Conservation (phyloP, 2,329 filamentous ascomycete species). For the Colletotrichum noveboracense region DNA sequence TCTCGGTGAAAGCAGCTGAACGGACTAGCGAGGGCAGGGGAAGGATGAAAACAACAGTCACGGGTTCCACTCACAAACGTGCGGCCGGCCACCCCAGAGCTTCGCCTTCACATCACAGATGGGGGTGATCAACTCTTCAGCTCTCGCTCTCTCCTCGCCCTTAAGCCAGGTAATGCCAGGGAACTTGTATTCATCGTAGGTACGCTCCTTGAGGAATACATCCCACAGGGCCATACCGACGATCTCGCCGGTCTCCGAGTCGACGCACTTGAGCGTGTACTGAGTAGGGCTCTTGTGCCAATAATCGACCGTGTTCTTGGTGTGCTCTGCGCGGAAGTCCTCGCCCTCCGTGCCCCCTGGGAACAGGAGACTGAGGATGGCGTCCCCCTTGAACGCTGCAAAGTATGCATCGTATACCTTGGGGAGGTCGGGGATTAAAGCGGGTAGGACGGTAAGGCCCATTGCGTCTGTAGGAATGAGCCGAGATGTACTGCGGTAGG, state of each 20-base stretch:
- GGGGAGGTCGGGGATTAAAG: slow-evolving; percentile 50
- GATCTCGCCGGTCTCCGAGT: slow-evolving; percentile 45
- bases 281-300: slow-evolving; percentile 43
- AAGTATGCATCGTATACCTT: slow-evolving; percentile 54
- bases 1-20: not conserved
- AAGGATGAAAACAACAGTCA: not conserved
- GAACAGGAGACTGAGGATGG: slow-evolving; percentile 50
- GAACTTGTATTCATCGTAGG: slow-evolving; percentile 46
- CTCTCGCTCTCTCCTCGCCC: slow-evolving; percentile 45
- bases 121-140: slow-evolving; percentile 46
- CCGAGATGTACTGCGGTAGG: not conserved
- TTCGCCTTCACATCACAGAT: slow-evolving; percentile 46
- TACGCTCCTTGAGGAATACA: slow-evolving; percentile 40
- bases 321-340: slow-evolving; percentile 47
- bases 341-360: slow-evolving; percentile 35
- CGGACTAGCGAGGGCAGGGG: not conserved
- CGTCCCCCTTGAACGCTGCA: slow-evolving; percentile 43
- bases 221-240: slow-evolving; percentile 54
- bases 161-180: slow-evolving; percentile 51
- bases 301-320: slow-evolving; percentile 43
- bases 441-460: slow-evolving; percentile 46
- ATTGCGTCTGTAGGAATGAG: slow-evolving; percentile 26
- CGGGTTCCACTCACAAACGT: slow-evolving; percentile 43
- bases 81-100: slow-evolving; percentile 40
- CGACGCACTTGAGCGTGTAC: slow-evolving; percentile 53